A percentile compares a stretch with the other conserved stretches of the same genome.
phyloP scores from a whole-genome alignment of 2,329 filamentous ascomycete genomes.

The Fusarium lateritium region DNA sequence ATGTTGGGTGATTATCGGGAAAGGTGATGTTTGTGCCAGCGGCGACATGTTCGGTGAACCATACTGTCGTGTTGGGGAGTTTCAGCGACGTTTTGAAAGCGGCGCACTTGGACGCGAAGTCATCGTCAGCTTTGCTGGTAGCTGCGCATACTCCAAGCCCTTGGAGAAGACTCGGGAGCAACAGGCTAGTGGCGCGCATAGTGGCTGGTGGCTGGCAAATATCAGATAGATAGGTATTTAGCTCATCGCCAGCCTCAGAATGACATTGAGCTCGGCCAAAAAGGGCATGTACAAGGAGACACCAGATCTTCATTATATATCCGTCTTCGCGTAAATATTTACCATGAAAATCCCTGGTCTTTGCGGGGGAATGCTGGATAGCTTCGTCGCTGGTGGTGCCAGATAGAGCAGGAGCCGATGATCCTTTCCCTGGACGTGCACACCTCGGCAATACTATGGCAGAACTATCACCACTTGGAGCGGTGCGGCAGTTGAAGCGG shows the following conservation, averaged over 20 bases:
- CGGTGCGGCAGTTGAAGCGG: conserved; percentile 23
- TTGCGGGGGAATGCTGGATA: neutral
- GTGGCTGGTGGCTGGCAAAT: conserved; percentile 11
- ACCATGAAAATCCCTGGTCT: neutral
- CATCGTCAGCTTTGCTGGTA: conserved; percentile 2
- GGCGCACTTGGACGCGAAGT: conserved; percentile 36
- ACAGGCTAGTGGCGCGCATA: conserved; percentile 21
- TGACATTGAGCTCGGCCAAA: neutral
- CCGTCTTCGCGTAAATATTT: conserved; percentile 20
- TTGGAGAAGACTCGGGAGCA: conserved; percentile 19
- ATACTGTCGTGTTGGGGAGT: conserved; percentile 36
- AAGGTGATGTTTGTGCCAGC: conserved; percentile 33
- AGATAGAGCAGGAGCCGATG: conserved; percentile 2
- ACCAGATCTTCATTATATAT: conserved; percentile 24
- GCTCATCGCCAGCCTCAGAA: neutral
- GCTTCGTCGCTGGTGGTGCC: neutral
- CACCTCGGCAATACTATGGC: conserved; percentile 7
- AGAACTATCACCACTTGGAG: neutral
- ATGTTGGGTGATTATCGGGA: conserved; percentile 34
- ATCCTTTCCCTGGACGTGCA: conserved; percentile 13
- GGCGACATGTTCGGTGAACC: conserved; percentile 39
- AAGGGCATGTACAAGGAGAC: neutral
- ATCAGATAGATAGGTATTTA: neutral
- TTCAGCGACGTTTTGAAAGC: conserved; percentile 26
- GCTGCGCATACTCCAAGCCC: conserved; percentile 19